Base-by-base conservation (phyloP, 23 red algal genomes). In the Agarophyton chilense region DNA sequence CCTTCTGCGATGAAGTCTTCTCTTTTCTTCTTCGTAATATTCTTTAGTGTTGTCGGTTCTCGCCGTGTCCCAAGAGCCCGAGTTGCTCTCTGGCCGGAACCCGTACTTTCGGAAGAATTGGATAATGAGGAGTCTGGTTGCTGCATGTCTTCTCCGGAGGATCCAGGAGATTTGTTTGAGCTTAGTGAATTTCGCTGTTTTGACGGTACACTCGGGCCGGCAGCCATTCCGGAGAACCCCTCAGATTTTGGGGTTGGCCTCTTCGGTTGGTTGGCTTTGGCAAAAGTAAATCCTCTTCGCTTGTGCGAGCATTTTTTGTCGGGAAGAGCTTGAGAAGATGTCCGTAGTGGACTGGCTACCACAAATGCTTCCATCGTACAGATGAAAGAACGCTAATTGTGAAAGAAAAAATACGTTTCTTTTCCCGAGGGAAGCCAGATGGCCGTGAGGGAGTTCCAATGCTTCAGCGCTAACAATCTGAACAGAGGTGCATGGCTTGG, bases 1-100 rank as follows among this genome's bases (percentile, higher is more conserved):
- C 88, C 77, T 50, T 82, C 88, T 4, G 76, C 75, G 21, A 91
- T 56, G n/a, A 91, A 91, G 31, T 91, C 88, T 19, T 54, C 77
- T 8, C 72, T 75, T 22, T 75, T 91, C 33, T 91, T 91, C 44
- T 76, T 70, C 33, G 41, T 38, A 43, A 70, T 35, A 7, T 19
- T 0, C 16, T 36, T 55, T 11, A 39, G 52, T 28, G 38, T 16
- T 18, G 39, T 56, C 51, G 57, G 13, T 41, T 60, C 52, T 38
- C 47, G 42, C n/a, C 35, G 49, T 42, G 43, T 67, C 61, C 88
- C 88, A 28, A 91, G 76, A 16, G 77, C 88, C 18, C 77, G 60
- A 42, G 70, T 78, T 5, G 65, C 71, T 28, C 22, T 44, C 63
- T 53, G 35, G 57, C 17, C 83, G 24, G 55, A 51, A 36, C 12